Evolutionary conservation across 768 basidiomycete species (phyloP), one percentile per base, ranked within the genome.

Genomic region (Artomyces pyxidatus): DNA sequence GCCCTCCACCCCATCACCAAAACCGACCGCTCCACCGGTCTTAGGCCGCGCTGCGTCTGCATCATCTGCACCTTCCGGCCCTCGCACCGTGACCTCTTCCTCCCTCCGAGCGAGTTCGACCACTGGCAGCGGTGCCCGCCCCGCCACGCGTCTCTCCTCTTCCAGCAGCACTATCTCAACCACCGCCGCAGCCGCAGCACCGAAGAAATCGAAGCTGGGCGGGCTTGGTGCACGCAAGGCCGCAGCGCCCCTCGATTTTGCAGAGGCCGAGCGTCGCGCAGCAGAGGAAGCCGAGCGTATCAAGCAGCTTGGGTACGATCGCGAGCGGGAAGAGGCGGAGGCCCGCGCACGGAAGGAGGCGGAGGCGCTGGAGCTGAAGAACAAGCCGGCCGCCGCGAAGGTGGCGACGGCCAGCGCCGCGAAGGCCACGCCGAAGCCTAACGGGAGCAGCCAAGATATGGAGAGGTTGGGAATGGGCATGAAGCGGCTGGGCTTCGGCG

Each of bases 261-360:
- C 87, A 17, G 91, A 91, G 58, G 96, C 92, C 0, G 94, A 98
- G 65, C 74, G 85, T 25, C 86, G 85, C 57, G 96, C 96, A 0
- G 63, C 77, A 23, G 94, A 92, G 60, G 96, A 98, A 63, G 93
- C 91, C 22, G 94, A 94, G 66, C 76, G 92, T 49, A 79, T 93
- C 64, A 87, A 88, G 63, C 82, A 93, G 57, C 76, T 96, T 16
- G 95, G 94, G 0, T 96, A 97, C 61, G 91, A 96, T 62, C 77
- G 88, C 17, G 77, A 83, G 60, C 72, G 80, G 35, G 90, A 96
- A 64, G 88, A 86, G 59, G 83, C 83, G 19, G 92, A 93, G 61
- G 88, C 85, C 56, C 81, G 78, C 59, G 79, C 77, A 29, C 72
- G 73, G 53, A 76, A 78, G 55, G 78, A 83, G 35, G 81, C 79